phyloP scores from a whole-genome alignment of 139 green algal genomes.

The Chlorella sp. region DNA sequence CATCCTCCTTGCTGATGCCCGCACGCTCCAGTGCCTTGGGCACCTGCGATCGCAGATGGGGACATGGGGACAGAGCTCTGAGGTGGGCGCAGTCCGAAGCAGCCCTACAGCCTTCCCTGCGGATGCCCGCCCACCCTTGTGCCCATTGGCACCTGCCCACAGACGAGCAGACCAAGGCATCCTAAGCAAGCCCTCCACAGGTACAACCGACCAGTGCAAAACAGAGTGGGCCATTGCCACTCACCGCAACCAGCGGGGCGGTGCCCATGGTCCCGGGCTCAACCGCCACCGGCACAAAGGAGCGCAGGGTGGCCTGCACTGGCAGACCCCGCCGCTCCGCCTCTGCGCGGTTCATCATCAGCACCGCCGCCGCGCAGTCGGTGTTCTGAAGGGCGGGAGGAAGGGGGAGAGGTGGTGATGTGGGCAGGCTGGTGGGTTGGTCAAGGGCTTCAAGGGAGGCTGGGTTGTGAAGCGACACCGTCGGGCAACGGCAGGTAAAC shows the following conservation, averaged over 20 bases:
- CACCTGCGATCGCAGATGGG: too few relatives aligned
- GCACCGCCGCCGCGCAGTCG: constrained; percentile 88
- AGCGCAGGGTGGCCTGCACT: constrained; percentile 88
- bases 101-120: too few relatives aligned
- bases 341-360: constrained; percentile 95
- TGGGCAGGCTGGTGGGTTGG: neutral
- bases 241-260: constrained; percentile 64
- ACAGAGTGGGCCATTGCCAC: constrained; percentile 73
- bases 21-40: constrained; percentile 83
- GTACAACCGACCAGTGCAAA: too few relatives aligned
- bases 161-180: too few relatives aligned
- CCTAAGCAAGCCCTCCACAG: too few relatives aligned
- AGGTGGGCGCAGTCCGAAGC: too few relatives aligned
- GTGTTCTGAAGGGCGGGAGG: constrained; percentile 62
- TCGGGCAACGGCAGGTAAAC: too few relatives aligned
- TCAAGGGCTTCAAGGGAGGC: neutral
- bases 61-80: too few relatives aligned
- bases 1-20: constrained; percentile 86
- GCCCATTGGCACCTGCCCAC: too few relatives aligned
- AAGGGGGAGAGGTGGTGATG: neutral
- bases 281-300: constrained; percentile 89
- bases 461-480: neutral
- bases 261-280: constrained; percentile 97
- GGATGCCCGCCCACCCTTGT: too few relatives aligned
- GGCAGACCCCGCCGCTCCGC: constrained; percentile 81